These are phyloP conservation scores for Porcisia hertigi DNA, from an alignment of 208 protist genomes.

Conservation along the genomic window DNA sequence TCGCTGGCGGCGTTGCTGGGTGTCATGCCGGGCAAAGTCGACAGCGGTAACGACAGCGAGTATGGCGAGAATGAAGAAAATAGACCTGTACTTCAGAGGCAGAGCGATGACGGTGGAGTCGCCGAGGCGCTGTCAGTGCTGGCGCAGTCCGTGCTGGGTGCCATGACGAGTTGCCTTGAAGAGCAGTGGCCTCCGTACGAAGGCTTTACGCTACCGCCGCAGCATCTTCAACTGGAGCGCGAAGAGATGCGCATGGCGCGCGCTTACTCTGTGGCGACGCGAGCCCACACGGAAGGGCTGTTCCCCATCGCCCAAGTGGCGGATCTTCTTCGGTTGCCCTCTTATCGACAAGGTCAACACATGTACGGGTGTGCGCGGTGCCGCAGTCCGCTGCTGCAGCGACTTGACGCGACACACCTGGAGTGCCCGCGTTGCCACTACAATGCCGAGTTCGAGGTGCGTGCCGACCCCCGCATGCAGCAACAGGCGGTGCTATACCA, in stretches of 20 bases:
- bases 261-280: constrained; percentile 32
- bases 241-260: constrained; percentile 43
- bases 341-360: constrained; percentile 35
- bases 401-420: constrained; percentile 33
- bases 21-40: background rate
- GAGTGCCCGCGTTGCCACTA: constrained; percentile 72
- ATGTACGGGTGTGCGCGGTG: constrained; percentile 71
- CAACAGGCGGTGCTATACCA: constrained; percentile 69
- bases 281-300: constrained; percentile 27
- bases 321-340: constrained; percentile 39
- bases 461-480: constrained; percentile 37
- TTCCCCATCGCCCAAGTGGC: constrained; percentile 33
- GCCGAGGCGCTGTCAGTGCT: background rate
- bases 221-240: constrained; percentile 29
- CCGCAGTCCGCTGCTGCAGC: constrained; percentile 38
- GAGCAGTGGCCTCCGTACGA: constrained; percentile 60
- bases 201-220: constrained; percentile 41
- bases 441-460: constrained; percentile 70
- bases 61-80: constrained; percentile 6
- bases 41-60: constrained; percentile 8
- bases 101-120: background rate
- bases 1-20: constrained; percentile 18
- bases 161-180: constrained; percentile 33
- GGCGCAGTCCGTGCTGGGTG: constrained; percentile 7
- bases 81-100: background rate